Evolutionary conservation across 2,329 filamentous ascomycete species (phyloP).

Genomic region (Graphilbum ipis-grandicollis): DNA sequence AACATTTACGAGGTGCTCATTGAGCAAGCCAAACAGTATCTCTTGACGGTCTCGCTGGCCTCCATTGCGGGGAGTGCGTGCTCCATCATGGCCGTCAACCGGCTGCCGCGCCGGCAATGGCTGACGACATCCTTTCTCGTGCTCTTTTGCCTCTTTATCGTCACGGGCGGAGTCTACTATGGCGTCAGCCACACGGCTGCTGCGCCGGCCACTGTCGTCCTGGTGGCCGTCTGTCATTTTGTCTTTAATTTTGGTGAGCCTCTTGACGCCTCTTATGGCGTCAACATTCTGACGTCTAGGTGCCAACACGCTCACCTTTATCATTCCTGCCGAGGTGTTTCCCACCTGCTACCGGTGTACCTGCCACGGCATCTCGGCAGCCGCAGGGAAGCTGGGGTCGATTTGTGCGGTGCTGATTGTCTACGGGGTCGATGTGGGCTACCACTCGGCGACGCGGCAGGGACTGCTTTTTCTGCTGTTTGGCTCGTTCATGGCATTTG

Average conservation of each 20-base stretch:
- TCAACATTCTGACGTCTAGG: no score
- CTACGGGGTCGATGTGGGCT: constrained; percentile 29
- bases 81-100: constrained; percentile 29
- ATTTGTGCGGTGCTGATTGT: constrained; percentile 33
- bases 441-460: constrained; percentile 23
- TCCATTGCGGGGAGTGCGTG: constrained; percentile 31
- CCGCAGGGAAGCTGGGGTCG: constrained; percentile 39
- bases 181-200: constrained; percentile 22
- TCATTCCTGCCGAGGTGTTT: constrained; percentile 48
- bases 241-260: constrained; percentile 34
- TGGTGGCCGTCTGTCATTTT: constrained; percentile 35
- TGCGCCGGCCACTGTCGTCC: constrained; percentile 28
- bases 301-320: constrained; percentile 45
- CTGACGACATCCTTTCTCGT: constrained; percentile 30
- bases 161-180: constrained; percentile 33
- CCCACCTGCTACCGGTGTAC: constrained; percentile 45
- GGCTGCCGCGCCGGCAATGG: constrained; percentile 29
- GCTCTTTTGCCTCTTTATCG: constrained; percentile 26
- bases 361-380: constrained; percentile 44
- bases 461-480: constrained; percentile 32
- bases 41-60: constrained; percentile 31
- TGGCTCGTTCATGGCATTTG: constrained; percentile 28
- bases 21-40: constrained; percentile 33
- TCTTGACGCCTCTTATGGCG: no score
- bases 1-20: constrained; percentile 34